Evolutionary conservation across 2,329 filamentous ascomycete species (phyloP), one percentile per base, ranked within the genome.

Genomic region (Fonsecaea nubica): DNA sequence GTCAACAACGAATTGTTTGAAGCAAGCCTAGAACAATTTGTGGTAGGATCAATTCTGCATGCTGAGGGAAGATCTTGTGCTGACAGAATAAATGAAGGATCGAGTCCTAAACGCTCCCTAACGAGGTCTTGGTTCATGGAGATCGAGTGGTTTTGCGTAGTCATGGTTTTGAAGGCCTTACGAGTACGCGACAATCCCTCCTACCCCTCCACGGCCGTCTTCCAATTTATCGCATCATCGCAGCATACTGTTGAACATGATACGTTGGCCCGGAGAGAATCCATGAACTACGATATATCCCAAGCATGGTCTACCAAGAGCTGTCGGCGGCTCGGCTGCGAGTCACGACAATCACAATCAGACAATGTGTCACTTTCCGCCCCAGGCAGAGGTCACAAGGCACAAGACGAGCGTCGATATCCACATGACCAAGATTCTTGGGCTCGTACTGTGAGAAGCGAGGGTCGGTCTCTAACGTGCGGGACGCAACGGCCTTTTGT

Each of bases 1-100:
- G 87, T 89, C 42, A 84, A 86, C 65, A 89, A 89, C 72, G 87
- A 89, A 76, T 77, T 89, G 62, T 89, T 89, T 72, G 87, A 89
- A 74, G 80, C 84, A 62, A 87, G 86, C 6, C 72, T 83, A 45
- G 81, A 83, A 72, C 81, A 83, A 65, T 83, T 83, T 71, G 81
- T 83, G 75, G 81, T 83, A 77, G 69, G 79, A 76, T 38, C 8
- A 15, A 58, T 42, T 35, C 36, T 55, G 18, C 18, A 25, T 12
- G n/a, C 21, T 62, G 15, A 13, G 40, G 12, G 6, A 35, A 38
- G 63, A 25, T 45, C 15, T 55, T 40, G 6, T 33, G 56, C 59
- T 70, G 45, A 70, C 61, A 32, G 21, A 25, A n/a, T 15, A 25
- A 35, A n/a, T 32, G 10, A 30, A 73, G 71, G 71, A 74, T 59